Conservation (phyloP, 2,329 filamentous ascomycete species). For the Boeremia exigua region DNA sequence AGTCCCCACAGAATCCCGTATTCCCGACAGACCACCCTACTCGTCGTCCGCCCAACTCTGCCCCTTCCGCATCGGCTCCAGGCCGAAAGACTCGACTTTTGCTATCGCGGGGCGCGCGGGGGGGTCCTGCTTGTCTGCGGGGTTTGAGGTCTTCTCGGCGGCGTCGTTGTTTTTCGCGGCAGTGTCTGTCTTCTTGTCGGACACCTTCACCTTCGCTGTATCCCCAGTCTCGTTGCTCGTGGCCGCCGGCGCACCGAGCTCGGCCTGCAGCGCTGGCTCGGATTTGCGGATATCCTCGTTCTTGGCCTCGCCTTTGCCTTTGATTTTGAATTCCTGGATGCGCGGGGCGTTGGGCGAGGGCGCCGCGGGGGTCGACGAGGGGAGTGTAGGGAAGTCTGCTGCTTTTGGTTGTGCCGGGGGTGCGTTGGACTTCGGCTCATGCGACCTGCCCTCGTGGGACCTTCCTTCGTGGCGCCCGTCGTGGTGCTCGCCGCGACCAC, state of each 20-base stretch:
- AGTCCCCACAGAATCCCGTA: too few relatives aligned
- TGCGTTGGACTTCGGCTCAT: constrained; percentile 15
- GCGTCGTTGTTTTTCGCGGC: too few relatives aligned
- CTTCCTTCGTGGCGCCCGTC: not conserved
- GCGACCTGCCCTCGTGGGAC: too few relatives aligned
- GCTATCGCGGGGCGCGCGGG: constrained; percentile 34
- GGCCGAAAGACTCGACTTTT: constrained; percentile 42
- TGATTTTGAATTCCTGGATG: constrained; percentile 40
- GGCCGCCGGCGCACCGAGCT: not conserved
- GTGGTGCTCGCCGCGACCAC: constrained; percentile 9
- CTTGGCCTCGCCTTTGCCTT: constrained; percentile 26
- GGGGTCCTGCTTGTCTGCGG: too few relatives aligned
- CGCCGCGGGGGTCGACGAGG: constrained; percentile 17
- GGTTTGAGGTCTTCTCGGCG: too few relatives aligned
- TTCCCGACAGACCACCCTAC: too few relatives aligned
- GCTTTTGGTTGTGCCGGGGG: constrained; percentile 38
- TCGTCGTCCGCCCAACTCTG: constrained; percentile 55
- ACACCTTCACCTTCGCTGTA: too few relatives aligned
- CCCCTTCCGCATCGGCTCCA: constrained; percentile 39
- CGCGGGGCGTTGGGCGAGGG: constrained; percentile 19
- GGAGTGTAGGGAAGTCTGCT: constrained; percentile 56
- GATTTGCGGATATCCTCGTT: constrained; percentile 25
- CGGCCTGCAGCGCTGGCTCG: constrained; percentile 10
- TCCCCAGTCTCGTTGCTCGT: too few relatives aligned
- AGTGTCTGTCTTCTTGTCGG: too few relatives aligned